Evolutionary conservation across 345 rosid species (phyloP).

Genomic region (Geranium rotundifolium): DNA sequence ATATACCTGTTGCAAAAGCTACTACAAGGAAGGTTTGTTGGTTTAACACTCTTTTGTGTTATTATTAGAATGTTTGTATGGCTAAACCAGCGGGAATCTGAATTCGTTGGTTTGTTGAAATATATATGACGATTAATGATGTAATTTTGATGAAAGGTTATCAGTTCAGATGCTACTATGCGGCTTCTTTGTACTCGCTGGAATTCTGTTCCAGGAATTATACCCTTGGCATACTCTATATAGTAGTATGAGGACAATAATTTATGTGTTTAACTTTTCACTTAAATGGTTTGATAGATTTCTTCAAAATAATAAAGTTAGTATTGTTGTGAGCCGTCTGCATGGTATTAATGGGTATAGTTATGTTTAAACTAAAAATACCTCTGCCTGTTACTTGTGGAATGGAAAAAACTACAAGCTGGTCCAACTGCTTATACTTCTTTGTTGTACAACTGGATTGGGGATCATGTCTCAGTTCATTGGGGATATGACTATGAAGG

Average conservation of each 20-base stretch:
- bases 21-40: conserved; percentile 62
- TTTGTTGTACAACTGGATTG: neutral
- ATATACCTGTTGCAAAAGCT: conserved; percentile 47
- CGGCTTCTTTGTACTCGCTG: neutral
- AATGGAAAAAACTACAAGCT: neutral
- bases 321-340: neutral
- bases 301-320: neutral
- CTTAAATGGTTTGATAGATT: neutral
- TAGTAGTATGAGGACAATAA: too few relatives aligned
- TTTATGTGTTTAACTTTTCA: neutral
- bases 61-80: neutral
- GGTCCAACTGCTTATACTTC: neutral
- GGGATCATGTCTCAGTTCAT: neutral
- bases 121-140: neutral
- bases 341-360: neutral
- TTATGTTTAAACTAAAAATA: neutral
- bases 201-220: neutral
- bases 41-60: conserved; percentile 1
- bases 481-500: neutral
- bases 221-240: neutral
- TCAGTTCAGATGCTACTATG: neutral
- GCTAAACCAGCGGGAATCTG: neutral
- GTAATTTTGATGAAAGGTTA: neutral
- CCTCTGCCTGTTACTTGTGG: neutral
- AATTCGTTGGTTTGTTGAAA: neutral